Base-by-base conservation (phyloP, 208 protist genomes). In the Lotmaria passim region DNA sequence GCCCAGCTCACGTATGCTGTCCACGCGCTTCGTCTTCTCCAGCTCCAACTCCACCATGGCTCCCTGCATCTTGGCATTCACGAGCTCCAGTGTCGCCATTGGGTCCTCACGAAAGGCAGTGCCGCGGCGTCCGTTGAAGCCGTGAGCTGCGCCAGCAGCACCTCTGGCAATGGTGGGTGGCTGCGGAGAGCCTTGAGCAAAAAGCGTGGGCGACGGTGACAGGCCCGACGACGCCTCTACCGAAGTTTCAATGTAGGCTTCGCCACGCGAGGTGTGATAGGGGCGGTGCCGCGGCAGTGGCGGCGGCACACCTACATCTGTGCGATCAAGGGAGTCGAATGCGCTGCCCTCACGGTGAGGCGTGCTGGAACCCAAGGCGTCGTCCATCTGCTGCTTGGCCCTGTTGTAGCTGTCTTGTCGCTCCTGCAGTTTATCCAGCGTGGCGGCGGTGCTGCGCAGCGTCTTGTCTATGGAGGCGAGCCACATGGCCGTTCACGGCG, bases 41-140 rank as follows among this genome's bases (percentile, higher is more conserved):
- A 91, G 79, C 70, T 92, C 86, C 26, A 96, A 59, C 63, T 93
- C 87, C 30, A 82, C 66, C 30, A 83, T 24, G 21, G 79, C 78
- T 19, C 82, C 88, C 19, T 83, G 76, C 61, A 93, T 48, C 66
- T 89, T 76, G 0, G 79, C 82, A 38, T 86, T 64, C 12, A 86
- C 39, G 21, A 90, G 50, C 53, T 76, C 62, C 19, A 76, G 62
- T 19, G 71, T 55, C n/a, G 71, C 61, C 2, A 48, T 57, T 7
- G 61, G 47, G 48, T 57, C 47, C 23, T 55, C 61, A 36, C 30
- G 47, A 33, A 46, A 48, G 36, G 15, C 46, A 3, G 61, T 30
- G 31, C 53, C 56, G 12, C 58, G 41, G 3, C 41, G 43, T 34
- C 58, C 43, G 10, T 30, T 30, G 5, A 3, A 12, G 39, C 34